A percentile compares a stretch with the other conserved stretches of the same genome.
phyloP scores from a whole-genome alignment of 2,329 filamentous ascomycete genomes.

The Penicillium sp. region DNA sequence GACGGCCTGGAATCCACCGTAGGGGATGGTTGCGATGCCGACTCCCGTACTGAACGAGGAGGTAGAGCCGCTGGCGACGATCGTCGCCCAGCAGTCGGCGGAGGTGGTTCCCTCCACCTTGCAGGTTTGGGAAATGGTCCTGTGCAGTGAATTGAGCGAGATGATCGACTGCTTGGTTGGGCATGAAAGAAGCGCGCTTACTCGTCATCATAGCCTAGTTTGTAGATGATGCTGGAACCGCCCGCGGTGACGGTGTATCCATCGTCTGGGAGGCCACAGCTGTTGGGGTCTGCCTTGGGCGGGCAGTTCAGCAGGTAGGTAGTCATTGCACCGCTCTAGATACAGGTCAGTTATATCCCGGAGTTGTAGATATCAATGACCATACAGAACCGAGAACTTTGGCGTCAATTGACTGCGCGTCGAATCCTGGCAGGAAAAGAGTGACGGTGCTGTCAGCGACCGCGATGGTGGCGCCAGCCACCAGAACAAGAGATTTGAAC shows the following conservation, averaged over 20 bases:
- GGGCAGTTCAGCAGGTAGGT: slow-evolving; percentile 24
- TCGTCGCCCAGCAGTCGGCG: not conserved
- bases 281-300: not conserved
- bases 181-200: slow-evolving; percentile 4
- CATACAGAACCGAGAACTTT: slow-evolving; percentile 13
- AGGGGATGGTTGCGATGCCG: not conserved
- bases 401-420: slow-evolving; percentile 7
- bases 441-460: slow-evolving; percentile 14
- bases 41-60: not conserved
- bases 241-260: slow-evolving; percentile 16
- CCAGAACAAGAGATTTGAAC: slow-evolving; percentile 10
- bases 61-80: not conserved
- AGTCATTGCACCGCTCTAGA: slow-evolving; percentile 18
- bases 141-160: not conserved
- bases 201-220: slow-evolving; percentile 9
- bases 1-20: slow-evolving; percentile 7
- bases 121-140: slow-evolving; percentile 5
- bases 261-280: slow-evolving; percentile 12
- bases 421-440: slow-evolving; percentile 14
- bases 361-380: not conserved
- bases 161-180: too few relatives aligned
- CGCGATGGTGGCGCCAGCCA: slow-evolving; percentile 7
- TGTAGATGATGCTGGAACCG: slow-evolving; percentile 4
- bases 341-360: not conserved
- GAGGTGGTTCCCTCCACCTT: slow-evolving; percentile 3